A percentile compares a stretch with the other conserved stretches of the same genome.
Evolutionary conservation across 352 stramenopile genomes (phyloP).

Genomic region (Phytopythium chamaehyphon): DNA sequence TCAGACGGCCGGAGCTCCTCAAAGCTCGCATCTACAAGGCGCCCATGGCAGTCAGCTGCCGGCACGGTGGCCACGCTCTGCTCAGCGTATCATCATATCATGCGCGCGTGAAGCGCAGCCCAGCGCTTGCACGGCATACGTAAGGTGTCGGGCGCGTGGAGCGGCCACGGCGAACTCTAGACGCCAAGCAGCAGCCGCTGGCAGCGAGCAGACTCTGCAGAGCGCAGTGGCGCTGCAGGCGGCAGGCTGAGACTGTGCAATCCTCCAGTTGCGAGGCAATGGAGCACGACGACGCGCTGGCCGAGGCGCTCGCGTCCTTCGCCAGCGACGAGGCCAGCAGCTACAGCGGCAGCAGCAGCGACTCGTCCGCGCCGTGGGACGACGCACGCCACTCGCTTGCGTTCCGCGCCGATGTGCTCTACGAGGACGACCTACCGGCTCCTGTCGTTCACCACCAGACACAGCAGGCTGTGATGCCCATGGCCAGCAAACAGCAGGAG

Average conservation of each 20-base stretch:
- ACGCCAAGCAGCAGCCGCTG: not conserved
- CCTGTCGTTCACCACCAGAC: no score
- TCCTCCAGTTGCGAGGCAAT: not conserved
- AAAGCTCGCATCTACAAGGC: no score
- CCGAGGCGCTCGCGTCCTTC: conserved; percentile 1
- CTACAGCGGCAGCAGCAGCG: conserved; percentile 4
- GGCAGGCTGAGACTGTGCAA: no score
- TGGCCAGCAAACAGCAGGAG: not conserved
- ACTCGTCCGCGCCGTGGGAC: conserved; percentile 1
- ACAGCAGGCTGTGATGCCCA: no score
- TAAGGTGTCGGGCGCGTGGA: no score
- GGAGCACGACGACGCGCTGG: not conserved
- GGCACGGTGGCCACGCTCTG: no score
- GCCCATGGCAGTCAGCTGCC: no score
- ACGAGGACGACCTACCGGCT: conserved; percentile 19
- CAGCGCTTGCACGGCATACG: no score
- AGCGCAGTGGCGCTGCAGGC: not conserved
- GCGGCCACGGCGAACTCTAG: no score
- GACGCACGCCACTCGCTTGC: conserved; percentile 2
- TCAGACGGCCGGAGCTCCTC: no score
- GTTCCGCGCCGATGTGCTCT: conserved; percentile 19
- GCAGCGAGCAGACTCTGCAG: not conserved
- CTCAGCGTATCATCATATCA: no score
- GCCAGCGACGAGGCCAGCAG: not conserved
- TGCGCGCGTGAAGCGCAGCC: no score